phyloP scores from a whole-genome alignment of 2,329 filamentous ascomycete genomes.

The Talaromyces rugulosus region DNA sequence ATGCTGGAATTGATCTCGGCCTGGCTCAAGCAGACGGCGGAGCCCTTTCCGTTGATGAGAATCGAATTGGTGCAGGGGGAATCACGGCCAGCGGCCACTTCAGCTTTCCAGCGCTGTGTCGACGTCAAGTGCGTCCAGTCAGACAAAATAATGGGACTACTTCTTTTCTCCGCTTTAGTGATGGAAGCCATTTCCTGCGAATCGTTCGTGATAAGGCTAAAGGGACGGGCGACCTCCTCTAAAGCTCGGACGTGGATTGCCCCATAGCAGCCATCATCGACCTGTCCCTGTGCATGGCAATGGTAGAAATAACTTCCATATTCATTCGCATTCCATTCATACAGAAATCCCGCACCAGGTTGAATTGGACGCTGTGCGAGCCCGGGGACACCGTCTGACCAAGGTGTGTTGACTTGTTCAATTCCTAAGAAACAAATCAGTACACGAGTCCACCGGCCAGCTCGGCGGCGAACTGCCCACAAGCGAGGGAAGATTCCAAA shows the following conservation, averaged over 20 bases:
- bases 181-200: constrained; percentile 40
- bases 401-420: constrained; percentile 50
- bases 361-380: constrained; percentile 51
- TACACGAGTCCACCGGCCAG: background rate
- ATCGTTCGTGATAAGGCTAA: constrained; percentile 24
- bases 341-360: constrained; percentile 46
- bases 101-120: constrained; percentile 33
- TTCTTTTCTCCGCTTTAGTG: constrained; percentile 44
- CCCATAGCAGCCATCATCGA: constrained; percentile 58
- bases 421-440: constrained; percentile 21
- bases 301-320: constrained; percentile 61
- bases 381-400: constrained; percentile 58
- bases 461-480: background rate
- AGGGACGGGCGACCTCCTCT: constrained; percentile 21
- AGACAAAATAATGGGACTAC: constrained; percentile 48
- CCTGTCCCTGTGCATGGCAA: constrained; percentile 51
- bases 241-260: constrained; percentile 46
- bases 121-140: constrained; percentile 56
- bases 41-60: constrained; percentile 56
- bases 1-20: constrained; percentile 30
- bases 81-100: constrained; percentile 30
- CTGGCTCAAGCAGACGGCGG: constrained; percentile 21
- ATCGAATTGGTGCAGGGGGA: constrained; percentile 58
- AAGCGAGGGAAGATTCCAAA: background rate
- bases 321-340: constrained; percentile 52